Conservation (phyloP, 441 rosid species). For the Daphne laureola region DNA sequence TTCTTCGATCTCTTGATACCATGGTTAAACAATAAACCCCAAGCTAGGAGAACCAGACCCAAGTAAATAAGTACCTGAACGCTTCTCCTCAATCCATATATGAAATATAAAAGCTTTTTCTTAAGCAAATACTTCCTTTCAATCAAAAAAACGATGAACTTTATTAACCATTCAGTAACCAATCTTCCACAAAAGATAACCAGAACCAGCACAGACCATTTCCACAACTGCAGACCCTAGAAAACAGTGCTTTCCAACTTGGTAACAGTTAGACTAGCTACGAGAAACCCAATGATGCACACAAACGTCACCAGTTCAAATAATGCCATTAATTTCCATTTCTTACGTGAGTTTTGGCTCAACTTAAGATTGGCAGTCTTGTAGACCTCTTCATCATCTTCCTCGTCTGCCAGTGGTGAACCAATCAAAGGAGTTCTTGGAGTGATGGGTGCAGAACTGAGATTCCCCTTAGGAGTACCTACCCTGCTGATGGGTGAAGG, state of each 20-base stretch:
- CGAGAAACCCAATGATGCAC: conserved; percentile 20
- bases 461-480: conserved; percentile 17
- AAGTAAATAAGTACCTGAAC: conserved; percentile 43
- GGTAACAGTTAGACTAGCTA: conserved; percentile 19
- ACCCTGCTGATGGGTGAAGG: conserved; percentile 15
- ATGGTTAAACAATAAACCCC: conserved; percentile 39
- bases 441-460: conserved; percentile 38
- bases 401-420: conserved; percentile 19
- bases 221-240: conserved; percentile 53
- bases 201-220: conserved; percentile 44
- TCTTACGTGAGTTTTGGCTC: conserved; percentile 21
- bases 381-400: conserved; percentile 50
- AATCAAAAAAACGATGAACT: conserved; percentile 34
- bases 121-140: conserved; percentile 44
- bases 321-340: conserved; percentile 22
- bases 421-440: conserved; percentile 44
- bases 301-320: conserved; percentile 21
- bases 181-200: conserved; percentile 47
- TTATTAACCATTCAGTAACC: conserved; percentile 37
- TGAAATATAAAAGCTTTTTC: conserved; percentile 53
- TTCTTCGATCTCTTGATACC: conserved; percentile 32
- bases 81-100: conserved; percentile 34
- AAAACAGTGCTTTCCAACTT: conserved; percentile 13
- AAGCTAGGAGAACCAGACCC: conserved; percentile 39
- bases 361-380: conserved; percentile 32